Percentiles rank a stretch among this genome's conserved stretches.
Evolutionary conservation across 2,329 filamentous ascomycete species (phyloP).

Genomic region (Ambrosiella xylebori): DNA sequence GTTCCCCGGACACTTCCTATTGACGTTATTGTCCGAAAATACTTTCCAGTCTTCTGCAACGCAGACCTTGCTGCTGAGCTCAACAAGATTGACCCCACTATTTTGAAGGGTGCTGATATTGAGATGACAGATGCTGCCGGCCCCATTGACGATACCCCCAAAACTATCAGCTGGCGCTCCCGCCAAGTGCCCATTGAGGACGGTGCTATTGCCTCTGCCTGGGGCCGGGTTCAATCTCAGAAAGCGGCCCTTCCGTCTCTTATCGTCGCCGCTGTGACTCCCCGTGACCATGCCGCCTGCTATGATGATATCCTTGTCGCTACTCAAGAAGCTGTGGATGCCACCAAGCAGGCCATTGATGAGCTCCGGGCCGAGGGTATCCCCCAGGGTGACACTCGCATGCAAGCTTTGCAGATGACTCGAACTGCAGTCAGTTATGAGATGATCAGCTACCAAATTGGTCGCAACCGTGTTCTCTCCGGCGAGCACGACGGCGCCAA

Average conservation of each 20-base stretch:
- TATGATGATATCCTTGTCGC: constrained; percentile 84
- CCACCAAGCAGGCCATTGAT: constrained; percentile 82
- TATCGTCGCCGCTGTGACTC: constrained; percentile 24
- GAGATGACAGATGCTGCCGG: constrained; percentile 24
- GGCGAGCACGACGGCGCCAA: constrained; percentile 64
- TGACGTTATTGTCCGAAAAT: constrained; percentile 57
- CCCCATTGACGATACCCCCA: constrained; percentile 39
- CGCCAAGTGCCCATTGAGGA: constrained; percentile 81
- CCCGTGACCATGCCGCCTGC: constrained; percentile 58
- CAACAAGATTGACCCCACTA: constrained; percentile 49
- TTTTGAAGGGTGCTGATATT: constrained; percentile 37
- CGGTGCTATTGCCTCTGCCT: constrained; percentile 71
- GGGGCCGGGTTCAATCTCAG: constrained; percentile 41
- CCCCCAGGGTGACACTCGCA: constrained; percentile 62
- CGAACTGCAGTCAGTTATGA: constrained; percentile 88
- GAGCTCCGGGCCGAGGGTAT: constrained; percentile 73
- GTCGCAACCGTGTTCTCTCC: constrained; percentile 75
- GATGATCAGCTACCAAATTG: constrained; percentile 86
- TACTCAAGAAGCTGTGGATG: constrained; percentile 86
- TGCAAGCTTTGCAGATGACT: constrained; percentile 87
- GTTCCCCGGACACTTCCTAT: constrained; percentile 73
- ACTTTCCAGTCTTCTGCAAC: constrained; percentile 50
- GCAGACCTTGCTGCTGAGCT: constrained; percentile 46
- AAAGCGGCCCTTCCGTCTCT: constrained; percentile 27
- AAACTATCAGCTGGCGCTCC: constrained; percentile 69